A percentile compares a stretch with the other conserved stretches of the same genome.
These are phyloP conservation scores for Candida krabiensis DNA, from an alignment of 805 yeast species.

Conservation along the genomic window DNA sequence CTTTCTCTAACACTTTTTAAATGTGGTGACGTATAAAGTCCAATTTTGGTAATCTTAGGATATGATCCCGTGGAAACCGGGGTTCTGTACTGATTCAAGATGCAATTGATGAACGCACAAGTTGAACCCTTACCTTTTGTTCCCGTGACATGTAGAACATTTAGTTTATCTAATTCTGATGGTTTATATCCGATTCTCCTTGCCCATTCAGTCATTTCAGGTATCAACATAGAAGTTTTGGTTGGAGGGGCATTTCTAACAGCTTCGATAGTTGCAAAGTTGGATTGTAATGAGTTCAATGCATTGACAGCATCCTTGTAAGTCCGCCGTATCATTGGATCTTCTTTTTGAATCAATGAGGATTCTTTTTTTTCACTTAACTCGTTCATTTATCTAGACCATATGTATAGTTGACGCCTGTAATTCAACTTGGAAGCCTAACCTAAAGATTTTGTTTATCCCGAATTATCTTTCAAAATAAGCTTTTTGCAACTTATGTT, in stretches of 20 bases:
- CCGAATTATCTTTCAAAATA: no score
- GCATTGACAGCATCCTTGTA: constrained; percentile 76
- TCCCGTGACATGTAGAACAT: constrained; percentile 91
- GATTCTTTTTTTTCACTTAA: background rate
- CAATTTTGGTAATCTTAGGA: constrained; percentile 57
- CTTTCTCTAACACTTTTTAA: constrained; percentile 90
- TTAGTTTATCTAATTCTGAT: constrained; percentile 67
- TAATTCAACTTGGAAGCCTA: background rate
- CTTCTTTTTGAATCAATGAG: background rate
- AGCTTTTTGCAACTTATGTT: no score
- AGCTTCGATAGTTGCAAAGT: constrained; percentile 87
- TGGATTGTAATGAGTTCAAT: constrained; percentile 85
- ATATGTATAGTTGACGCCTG: background rate
- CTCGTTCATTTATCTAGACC: background rate
- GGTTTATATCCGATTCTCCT: constrained; percentile 67
- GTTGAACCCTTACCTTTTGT: constrained; percentile 99
- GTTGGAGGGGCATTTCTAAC: constrained; percentile 63
- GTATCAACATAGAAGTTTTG: constrained; percentile 67
- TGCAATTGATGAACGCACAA: constrained; percentile 88
- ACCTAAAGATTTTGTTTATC: no score
- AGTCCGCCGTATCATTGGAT: constrained; percentile 30
- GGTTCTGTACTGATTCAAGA: constrained; percentile 60
- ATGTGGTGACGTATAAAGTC: constrained; percentile 96
- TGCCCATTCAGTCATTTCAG: constrained; percentile 84
- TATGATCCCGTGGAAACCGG: constrained; percentile 13